Base-by-base conservation (phyloP, 805 yeast species). In the Ogataea siamensis region DNA sequence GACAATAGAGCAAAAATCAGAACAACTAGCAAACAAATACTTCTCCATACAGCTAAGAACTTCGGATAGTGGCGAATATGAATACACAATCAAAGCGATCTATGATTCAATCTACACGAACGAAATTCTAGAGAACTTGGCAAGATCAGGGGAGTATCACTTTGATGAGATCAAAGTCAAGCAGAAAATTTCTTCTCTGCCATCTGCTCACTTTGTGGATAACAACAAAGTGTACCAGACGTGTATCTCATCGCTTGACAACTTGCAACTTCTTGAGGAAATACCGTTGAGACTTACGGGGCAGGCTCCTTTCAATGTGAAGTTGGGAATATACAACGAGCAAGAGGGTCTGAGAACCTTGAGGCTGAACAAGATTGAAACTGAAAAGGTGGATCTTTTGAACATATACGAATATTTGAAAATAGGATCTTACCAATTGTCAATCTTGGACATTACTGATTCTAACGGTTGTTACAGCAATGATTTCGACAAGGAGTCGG, bases 351-450 rank as follows among this genome's bases (percentile, higher is more conserved):
- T 71, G 1, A 79, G 76, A 35, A 61, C 63, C 15, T 46, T 78
- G 19, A 62, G 64, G 0, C 48, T 83, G 12, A 62, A 64, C 2
- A 63, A 73, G 23, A 62, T 83, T 15, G 55, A 65, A 9, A 49
- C 66, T 0, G 51, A 54, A 3, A 42, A 50, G 2, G 63, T 73
- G 39, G 55, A 68, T 17, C 59, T 72, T 35, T 50, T 63, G 31
- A 67, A 68, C 38, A 46, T 80, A 5, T 76, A 77, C 49, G 67
- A 71, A 24, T 67, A 71, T 3, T 57, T 85, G 45, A 68, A 73
- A 5, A 66, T 83, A n/a, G 98, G 97, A 2, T 75, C 76, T 25
- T 89, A 87, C 54, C 50, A 70, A 9, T 63, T 91, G 2, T 64
- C 76, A 0, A 66, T 91, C 18, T 67, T 67, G 17, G 72, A 73